Evolutionary conservation across 2,329 filamentous ascomycete genomes (phyloP), one percentile per base, ranked within the genome.

Genomic region (Talaromyces atroroseus): DNA sequence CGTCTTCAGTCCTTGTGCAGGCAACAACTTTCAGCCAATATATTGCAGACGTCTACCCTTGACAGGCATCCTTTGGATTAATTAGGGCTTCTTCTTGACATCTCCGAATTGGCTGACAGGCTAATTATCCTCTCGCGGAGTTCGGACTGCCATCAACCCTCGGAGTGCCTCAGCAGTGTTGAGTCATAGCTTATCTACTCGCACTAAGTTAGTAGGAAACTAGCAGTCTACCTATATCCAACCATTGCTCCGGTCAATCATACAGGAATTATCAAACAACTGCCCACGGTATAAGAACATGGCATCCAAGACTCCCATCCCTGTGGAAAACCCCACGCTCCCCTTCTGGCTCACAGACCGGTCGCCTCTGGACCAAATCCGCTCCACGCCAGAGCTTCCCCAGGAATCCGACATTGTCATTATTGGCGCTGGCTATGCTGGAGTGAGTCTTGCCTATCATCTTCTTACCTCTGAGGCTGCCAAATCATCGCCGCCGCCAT

Each of bases 361-460:
- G 2, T 67, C 77, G 52, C 59, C 66, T 2, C 65, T 80, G 0
- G 71, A 76, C 57, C 62, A 74, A 50, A 66, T 73, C 58, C 70
- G 74, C 5, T 72, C 68, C 24, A 75, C 73, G 1, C 63, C 68
- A 7, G 62, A 68, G 2, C 62, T 80, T 0, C 78, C 77, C 0
- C 46, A 61, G 0, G 57, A 72, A 29, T 71, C 68, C 29, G 77
- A 80, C 47, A 72, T 81, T 51, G 69, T 74, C 16, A 74, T 81
- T 38, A 71, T 80, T 8, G 79, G 78, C 0, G 73, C 75, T 14
- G 79, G 79, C 0, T 78, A 74, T 54, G 69, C 78, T 4, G 78
- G 79, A 2, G 71, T 73, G 0, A 70, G 72, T 1, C 71, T 74
- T 4, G 74, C 73, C 0, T 77, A 77, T 46, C 73, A 80, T 57